Base-by-base conservation (phyloP, 257 asterid species). In the Eustoma russellianum region DNA sequence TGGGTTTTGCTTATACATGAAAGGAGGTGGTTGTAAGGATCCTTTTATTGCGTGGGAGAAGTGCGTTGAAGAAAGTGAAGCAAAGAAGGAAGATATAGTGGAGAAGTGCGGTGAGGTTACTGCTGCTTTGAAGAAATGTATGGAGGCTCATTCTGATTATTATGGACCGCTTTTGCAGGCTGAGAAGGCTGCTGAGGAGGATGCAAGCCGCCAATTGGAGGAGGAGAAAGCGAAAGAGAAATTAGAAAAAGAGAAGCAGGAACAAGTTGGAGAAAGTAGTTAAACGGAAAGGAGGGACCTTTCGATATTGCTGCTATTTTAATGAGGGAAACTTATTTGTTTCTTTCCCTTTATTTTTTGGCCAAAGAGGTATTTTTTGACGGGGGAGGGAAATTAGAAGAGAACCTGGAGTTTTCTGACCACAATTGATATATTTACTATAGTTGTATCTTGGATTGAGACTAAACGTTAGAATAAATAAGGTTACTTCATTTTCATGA, bases 1-100 rank as follows among this genome's bases (percentile, higher is more conserved):
- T 68, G 93, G 95, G 64, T 88, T 84, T 64, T 88, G 95, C 65
- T 66, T 88, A 59, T 84, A 72, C 38, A 88, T 88, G 97, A 88
- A 88, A 65, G 95, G 68, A 33, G 95, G 97, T 18, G 97, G 84
- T 12, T 88, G 97, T 56, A 82, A 50, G 48, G 93, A 88, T 6
- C 44, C 61, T 0, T 88, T 88, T 62, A 45, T 52, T 34, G 83
- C 63, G 4, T 88, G 97, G 97, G 90, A 84, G 56, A 78, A 74
- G 55, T 84, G 96, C 13, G 78, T 84, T 46, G 88, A 76, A 49
- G 94, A 71, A 65, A 85, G 83, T 13, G 97, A 84, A 60, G 70
- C 64, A 53, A 80, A 80, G 28, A 40, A 68, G 0, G 88, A 82
- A 40, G 88, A 88, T 65, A 65, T 84, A 15, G 90, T 60, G 61